Percentiles rank a stretch among this genome's conserved stretches.
Evolutionary conservation across 108 stramenopile genomes (phyloP).

Genomic region (Cyclotella cryptica): DNA sequence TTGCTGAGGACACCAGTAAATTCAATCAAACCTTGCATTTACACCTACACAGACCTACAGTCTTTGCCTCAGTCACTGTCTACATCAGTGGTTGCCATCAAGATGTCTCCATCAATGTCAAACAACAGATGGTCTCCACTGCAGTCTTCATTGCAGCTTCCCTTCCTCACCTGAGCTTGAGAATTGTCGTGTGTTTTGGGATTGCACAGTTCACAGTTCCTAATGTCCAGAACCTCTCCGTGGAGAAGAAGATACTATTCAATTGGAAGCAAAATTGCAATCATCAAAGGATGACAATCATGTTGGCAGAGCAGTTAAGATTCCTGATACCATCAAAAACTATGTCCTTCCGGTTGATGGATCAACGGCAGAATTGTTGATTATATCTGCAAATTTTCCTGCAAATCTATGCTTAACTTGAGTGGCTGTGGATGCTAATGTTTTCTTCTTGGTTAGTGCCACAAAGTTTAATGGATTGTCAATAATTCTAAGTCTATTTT

Average conservation of each 20-base stretch:
- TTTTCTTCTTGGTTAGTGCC: no score
- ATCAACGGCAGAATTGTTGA: constrained; percentile 64
- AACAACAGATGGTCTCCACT: no score
- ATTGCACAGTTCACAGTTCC: constrained; percentile 70
- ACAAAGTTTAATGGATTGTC: no score
- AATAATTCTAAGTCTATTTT: no score
- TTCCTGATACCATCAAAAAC: constrained; percentile 78
- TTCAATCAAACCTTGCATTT: no score
- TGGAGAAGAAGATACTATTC: constrained; percentile 47
- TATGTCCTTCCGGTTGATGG: constrained; percentile 73
- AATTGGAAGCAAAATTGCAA: constrained; percentile 33
- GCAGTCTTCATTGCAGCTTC: no score
- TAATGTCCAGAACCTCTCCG: constrained; percentile 80
- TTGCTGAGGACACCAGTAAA: no score
- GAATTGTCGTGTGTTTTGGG: constrained; percentile 89
- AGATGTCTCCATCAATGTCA: no score
- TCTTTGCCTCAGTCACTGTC: no score
- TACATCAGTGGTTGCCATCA: no score
- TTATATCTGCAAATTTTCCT: constrained; percentile 74
- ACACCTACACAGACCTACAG: no score
- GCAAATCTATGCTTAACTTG: constrained; percentile 52
- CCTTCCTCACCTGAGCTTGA: no score
- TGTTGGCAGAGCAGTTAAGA: constrained; percentile 76
- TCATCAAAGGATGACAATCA: constrained; percentile 39
- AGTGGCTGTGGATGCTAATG: background rate